phyloP scores from a whole-genome alignment of 1,284 basidiomycete species.

The Cerioporus squamosus region DNA sequence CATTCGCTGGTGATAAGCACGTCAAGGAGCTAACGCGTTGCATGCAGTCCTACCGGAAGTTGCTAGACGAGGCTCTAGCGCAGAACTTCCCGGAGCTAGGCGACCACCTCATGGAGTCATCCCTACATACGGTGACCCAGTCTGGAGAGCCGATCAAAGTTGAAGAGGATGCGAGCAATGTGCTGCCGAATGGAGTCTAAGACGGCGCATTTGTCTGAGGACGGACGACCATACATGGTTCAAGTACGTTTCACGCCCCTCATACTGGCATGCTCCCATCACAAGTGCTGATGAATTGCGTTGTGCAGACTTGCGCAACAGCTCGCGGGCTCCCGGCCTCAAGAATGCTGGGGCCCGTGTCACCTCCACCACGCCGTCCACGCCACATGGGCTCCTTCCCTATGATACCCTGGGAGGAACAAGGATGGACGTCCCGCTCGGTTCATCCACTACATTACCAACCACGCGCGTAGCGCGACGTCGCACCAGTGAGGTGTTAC shows the following conservation, averaged over 20 bases:
- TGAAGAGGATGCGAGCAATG: conserved; percentile 17
- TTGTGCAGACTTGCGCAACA: too few species aligned
- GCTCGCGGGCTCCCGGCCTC: too few species aligned
- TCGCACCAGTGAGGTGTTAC: too few species aligned
- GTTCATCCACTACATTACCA: too few species aligned
- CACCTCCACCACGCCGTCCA: too few species aligned
- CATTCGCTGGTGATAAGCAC: neutral
- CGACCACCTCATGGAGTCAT: conserved; percentile 31
- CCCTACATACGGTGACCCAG: conserved; percentile 3
- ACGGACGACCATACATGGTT: neutral
- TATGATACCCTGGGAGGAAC: too few species aligned
- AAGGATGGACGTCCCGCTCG: too few species aligned
- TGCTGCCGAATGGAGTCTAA: conserved; percentile 10
- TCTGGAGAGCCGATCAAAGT: conserved; percentile 6
- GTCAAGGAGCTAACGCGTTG: neutral
- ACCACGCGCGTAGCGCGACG: too few species aligned
- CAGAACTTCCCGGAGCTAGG: conserved; percentile 65
- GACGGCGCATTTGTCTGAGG: neutral
- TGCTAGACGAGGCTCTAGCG: conserved; percentile 59
- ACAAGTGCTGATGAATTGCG: too few species aligned
- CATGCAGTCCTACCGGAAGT: conserved; percentile 56
- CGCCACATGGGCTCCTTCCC: too few species aligned
- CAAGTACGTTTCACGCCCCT: neutral
- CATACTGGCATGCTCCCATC: too few species aligned
- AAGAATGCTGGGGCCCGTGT: too few species aligned